Evolutionary conservation across 495 filamentous ascomycete species (phyloP).

Genomic region (Friedmanniomyces endolithicus): DNA sequence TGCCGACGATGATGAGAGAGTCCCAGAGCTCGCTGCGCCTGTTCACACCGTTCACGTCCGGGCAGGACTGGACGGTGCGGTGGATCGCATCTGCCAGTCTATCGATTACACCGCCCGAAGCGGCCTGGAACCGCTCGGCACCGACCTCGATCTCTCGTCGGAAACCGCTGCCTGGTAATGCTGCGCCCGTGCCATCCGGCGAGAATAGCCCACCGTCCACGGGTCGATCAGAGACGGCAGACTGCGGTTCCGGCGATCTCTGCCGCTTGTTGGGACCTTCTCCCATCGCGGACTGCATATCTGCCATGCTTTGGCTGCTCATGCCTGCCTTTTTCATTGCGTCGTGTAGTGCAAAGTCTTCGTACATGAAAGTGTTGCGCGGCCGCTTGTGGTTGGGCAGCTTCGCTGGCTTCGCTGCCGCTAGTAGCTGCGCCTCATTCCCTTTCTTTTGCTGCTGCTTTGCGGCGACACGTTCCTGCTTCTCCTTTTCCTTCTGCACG

Average conservation of each 20-base stretch:
- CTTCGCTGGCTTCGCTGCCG: slow-evolving; percentile 41
- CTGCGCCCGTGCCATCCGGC: slow-evolving; percentile 20
- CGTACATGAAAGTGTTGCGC: slow-evolving; percentile 66
- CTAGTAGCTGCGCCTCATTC: slow-evolving; percentile 32
- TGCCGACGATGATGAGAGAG: slow-evolving; percentile 73
- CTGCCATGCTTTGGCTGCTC: slow-evolving; percentile 29
- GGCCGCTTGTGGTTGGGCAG: slow-evolving; percentile 74
- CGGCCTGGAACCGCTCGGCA: slow-evolving; percentile 73
- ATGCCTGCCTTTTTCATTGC: slow-evolving; percentile 41
- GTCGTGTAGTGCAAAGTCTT: slow-evolving; percentile 57
- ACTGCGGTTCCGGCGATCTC: slow-evolving; percentile 29
- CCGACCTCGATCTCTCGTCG: slow-evolving; percentile 75
- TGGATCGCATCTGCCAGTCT: slow-evolving; percentile 72
- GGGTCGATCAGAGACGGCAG: slow-evolving; percentile 17
- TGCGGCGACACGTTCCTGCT: slow-evolving; percentile 54
- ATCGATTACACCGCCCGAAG: slow-evolving; percentile 59
- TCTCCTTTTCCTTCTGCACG: slow-evolving; percentile 82
- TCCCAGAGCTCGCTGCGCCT: slow-evolving; percentile 84
- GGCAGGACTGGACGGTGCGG: slow-evolving; percentile 62
- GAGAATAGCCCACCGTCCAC: slow-evolving; percentile 15
- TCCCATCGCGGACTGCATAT: slow-evolving; percentile 29
- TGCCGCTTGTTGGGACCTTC: slow-evolving; percentile 32
- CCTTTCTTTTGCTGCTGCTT: slow-evolving; percentile 39
- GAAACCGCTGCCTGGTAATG: slow-evolving; percentile 25
- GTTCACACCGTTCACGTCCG: slow-evolving; percentile 62